Evolutionary conservation across 768 basidiomycete genomes (phyloP).

Genomic region (Boletus rubescentipes): DNA sequence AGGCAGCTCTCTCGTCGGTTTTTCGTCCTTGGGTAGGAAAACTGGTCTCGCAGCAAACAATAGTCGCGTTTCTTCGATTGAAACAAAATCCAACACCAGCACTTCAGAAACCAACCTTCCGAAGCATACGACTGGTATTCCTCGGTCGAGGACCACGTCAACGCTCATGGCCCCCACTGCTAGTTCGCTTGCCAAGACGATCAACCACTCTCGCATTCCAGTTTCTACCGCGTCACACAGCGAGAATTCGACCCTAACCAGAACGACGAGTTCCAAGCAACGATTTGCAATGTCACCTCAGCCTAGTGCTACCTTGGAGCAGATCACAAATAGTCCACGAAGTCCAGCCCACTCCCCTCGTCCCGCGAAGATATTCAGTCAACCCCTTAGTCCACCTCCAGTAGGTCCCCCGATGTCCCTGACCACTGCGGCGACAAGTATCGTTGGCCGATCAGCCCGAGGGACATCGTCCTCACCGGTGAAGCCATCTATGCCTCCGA

Average conservation of each 20-base stretch:
- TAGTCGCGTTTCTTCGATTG: constrained; percentile 29
- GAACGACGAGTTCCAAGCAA: constrained; percentile 15
- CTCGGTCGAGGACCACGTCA: constrained; percentile 37
- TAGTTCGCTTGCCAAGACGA: constrained; percentile 68
- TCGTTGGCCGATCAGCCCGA: constrained; percentile 13
- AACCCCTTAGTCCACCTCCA: constrained; percentile 41
- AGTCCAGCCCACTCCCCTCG: constrained; percentile 10
- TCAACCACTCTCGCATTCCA: constrained; percentile 24
- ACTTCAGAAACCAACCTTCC: constrained; percentile 5
- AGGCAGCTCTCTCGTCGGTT: constrained; percentile 21
- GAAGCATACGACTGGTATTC: constrained; percentile 11
- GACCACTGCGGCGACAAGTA: constrained; percentile 28
- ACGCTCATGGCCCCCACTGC: constrained; percentile 73
- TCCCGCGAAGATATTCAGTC: constrained; percentile 50
- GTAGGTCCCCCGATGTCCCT: constrained; percentile 30
- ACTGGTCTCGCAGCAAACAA: constrained; percentile 26
- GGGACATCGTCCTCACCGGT: not conserved
- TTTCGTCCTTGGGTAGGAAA: constrained; percentile 42
- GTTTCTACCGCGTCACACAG: constrained; percentile 12
- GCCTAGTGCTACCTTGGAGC: constrained; percentile 26
- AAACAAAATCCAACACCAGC: constrained; percentile 21
- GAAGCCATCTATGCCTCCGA: constrained; percentile 23
- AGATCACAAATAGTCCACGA: constrained; percentile 35
- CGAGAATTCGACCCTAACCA: constrained; percentile 16
- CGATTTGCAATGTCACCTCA: constrained; percentile 11